Base-by-base conservation (phyloP, 169 alveolate species). In the Cryptosporidium tyzzeri region DNA sequence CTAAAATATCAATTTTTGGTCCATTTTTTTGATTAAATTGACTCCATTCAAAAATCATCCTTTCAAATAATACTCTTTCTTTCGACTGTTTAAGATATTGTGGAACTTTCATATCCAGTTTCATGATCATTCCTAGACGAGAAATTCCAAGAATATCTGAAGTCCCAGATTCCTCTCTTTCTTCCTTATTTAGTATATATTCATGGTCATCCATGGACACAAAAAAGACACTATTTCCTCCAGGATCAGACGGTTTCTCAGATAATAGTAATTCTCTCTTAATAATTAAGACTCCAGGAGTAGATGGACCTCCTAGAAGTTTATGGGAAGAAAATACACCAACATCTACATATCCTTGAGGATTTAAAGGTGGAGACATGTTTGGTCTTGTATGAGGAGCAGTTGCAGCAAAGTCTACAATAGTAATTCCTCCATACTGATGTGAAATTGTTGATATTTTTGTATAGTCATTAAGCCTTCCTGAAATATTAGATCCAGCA, bases 151-250 rank as follows among this genome's bases (percentile, higher is more conserved):
- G 92, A n/a, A 97, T 94, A 84, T 96, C 97, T 9, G 98, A 98
- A 26, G 98, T 97, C 35, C 99, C 99, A 10, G 97, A 96, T 92
- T 97, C 98, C 93, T 97, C 99, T 61, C 98, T 91, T 73, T 95
- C 97, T 86, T 96, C 97, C 31, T 92, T 89, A 84, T 96, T 93
- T 39, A 91, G 91, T 26, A 94, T 92, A 85, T 94, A 95, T 55
- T 93, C 94, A 71, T 96, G 98, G n/a, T 94, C 95, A 48, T 94
- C 92, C 53, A 93, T 91, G 16, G 97, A 94, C 7, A 97, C 98
- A 80, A 95, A 97, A 91, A 95, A 95, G 29, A 97, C 99, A 61
- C 95, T 95, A 35, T 97, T 97, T 18, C 98, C 98, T 29, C 97
- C 97, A 6, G 94, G 94, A 48, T 73, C 93, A 16, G 93, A 91